Conservation (phyloP, 2,329 filamentous ascomycete species). For the Botrytis fragariae region DNA sequence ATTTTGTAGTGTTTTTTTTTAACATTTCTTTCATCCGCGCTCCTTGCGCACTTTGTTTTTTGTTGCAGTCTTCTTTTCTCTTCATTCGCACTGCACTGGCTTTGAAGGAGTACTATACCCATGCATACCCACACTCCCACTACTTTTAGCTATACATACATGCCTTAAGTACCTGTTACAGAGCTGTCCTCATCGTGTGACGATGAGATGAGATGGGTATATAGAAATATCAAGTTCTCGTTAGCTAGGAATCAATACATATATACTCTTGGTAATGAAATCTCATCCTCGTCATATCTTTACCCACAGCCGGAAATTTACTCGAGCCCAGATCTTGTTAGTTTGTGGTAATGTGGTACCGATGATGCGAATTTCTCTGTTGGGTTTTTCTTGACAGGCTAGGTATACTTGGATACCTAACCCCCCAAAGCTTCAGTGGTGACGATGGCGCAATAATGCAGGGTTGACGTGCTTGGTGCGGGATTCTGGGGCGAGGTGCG, state of each 20-base stretch:
- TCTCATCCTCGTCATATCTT: neutral
- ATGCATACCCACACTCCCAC: constrained; percentile 14
- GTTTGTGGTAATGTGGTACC: neutral
- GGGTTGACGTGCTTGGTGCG: neutral
- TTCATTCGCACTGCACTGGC: neutral
- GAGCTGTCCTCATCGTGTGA: neutral
- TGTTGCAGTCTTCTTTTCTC: neutral
- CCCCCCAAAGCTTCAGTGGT: neutral
- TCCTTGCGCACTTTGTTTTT: neutral
- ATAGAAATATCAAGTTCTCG: neutral
- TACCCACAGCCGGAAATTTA: neutral
- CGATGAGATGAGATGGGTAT: neutral
- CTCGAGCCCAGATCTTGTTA: neutral
- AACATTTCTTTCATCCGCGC: neutral
- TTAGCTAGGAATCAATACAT: neutral
- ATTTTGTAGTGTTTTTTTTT: constrained; percentile 12
- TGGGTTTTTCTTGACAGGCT: no score
- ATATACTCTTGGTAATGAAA: neutral
- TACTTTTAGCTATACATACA: neutral
- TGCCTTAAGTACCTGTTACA: neutral
- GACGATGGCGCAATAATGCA: neutral
- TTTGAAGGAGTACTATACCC: constrained; percentile 16
- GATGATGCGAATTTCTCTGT: no score
- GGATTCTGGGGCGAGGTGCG: neutral
- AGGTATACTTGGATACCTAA: neutral